A percentile compares a stretch with the other conserved stretches of the same genome.
Evolutionary conservation across 1,284 basidiomycete species (phyloP).

Genomic region (Sanghuangporus baumii): DNA sequence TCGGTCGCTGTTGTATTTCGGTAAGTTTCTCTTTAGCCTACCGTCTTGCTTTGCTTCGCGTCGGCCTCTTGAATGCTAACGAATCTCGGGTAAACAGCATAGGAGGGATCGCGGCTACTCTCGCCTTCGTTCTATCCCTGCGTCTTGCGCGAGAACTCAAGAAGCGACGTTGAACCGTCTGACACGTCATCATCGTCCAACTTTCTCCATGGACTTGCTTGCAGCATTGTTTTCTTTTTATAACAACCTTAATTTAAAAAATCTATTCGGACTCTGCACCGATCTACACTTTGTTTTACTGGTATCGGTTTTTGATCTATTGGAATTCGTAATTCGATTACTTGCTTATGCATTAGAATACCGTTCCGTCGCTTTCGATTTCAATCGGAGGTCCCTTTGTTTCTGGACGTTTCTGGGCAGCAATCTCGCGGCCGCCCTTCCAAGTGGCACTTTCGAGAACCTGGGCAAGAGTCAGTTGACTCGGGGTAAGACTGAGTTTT

Average conservation of each 20-base stretch:
- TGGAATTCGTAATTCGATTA: neutral
- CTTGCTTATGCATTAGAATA: conserved; percentile 49
- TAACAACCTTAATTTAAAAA: neutral
- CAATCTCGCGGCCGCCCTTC: conserved; percentile 93
- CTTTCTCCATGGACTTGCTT: neutral
- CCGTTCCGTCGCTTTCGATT: conserved; percentile 80
- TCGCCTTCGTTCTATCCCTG: conserved; percentile 68
- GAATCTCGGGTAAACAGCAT: conserved; percentile 37
- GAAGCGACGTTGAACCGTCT: neutral
- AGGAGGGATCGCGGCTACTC: conserved; percentile 64
- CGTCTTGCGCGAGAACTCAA: conserved; percentile 55
- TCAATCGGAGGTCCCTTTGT: conserved; percentile 85
- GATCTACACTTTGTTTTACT: neutral
- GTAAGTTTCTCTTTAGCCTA: conserved; percentile 33
- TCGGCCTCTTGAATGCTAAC: neutral
- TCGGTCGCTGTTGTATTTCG: conserved; percentile 76
- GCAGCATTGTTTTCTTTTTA: neutral
- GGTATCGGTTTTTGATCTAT: neutral
- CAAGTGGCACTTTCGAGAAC: conserved; percentile 92
- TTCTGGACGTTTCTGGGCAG: conserved; percentile 66
- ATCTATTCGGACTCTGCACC: neutral
- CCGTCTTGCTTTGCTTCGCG: conserved; percentile 3
- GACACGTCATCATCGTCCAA: neutral
- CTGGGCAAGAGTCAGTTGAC: conserved; percentile 71
- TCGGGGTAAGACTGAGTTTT: conserved; percentile 44